Base-by-base conservation (phyloP, 2,329 filamentous ascomycete genomes). In the Penicillium janthinellum region DNA sequence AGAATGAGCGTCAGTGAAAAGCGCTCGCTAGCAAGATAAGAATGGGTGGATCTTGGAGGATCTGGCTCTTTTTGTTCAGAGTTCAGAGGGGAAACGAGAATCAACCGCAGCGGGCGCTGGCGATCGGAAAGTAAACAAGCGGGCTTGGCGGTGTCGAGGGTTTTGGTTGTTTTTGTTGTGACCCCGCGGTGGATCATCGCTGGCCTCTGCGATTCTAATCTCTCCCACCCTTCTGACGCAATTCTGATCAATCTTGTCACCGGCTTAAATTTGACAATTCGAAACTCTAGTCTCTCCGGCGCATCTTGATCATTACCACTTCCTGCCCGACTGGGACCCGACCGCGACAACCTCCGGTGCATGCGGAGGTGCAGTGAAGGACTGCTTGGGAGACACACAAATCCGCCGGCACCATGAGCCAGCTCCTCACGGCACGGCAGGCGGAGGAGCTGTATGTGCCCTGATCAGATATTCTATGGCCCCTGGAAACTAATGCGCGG, bases 391-490 rank as follows among this genome's bases (percentile, higher is more conserved):
- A 62, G 45, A 59, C 57, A 67, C 62, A 68, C 60, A 67, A 57
- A 62, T 48, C 60, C 59, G 64, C 65, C 60, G 60, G 64, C 65
- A 69, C 56, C 65, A 93, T 93, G 90, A 89, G 86, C 81, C 86
- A 86, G 73, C 84, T 91, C 76, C 81, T 95, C 79, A 92, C 90
- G 62, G 81, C 84, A 71, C 87, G 90, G 74, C 92, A 96, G 82
- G 91, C 91, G 65, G 91, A 95, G 79, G 91, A 95, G 84, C 88
- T 95, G 90, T 94, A 84, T 78, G 89, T 84, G 63, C 54, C 50
- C 34, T 37, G 25, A 53, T n/a, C 49, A 35, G 31, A 45, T 39
- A 35, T 45, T 25, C 52, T 50, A 50, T 49, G 17, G 47, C 34
- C 34, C 54, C 42, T 55, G 37, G 56, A n/a, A 44, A 38, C 60